Percentiles rank a stretch among this genome's conserved stretches.
Conservation (phyloP, 345 rosid genomes). For the Ceriops zippeliana region DNA sequence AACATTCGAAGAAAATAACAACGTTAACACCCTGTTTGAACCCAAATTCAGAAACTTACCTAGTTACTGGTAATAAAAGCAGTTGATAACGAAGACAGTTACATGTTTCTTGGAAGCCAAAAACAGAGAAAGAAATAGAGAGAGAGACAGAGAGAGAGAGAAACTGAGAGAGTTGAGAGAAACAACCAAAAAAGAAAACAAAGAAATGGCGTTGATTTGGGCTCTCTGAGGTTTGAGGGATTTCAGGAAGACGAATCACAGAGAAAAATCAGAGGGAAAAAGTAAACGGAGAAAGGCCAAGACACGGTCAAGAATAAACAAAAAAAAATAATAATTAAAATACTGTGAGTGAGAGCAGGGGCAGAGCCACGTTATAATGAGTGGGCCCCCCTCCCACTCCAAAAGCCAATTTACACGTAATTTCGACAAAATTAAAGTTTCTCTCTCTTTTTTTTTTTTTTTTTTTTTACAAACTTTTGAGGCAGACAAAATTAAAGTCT, state of each 20-base stretch:
- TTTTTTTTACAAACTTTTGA: too few relatives aligned
- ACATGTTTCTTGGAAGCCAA: conserved; percentile 8
- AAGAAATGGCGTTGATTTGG: not conserved
- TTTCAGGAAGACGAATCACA: not conserved
- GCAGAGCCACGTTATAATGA: too few relatives aligned
- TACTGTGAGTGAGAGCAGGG: too few relatives aligned
- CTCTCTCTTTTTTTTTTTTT: too few relatives aligned
- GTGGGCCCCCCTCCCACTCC: too few relatives aligned
- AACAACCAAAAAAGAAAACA: not conserved
- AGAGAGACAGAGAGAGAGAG: not conserved
- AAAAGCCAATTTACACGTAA: too few relatives aligned
- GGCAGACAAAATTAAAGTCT: too few relatives aligned
- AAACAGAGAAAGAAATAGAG: not conserved
- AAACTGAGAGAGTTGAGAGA: conserved; percentile 3
- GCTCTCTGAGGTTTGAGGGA: not conserved
- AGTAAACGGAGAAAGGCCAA: not conserved
- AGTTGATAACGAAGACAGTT: conserved; percentile 13
- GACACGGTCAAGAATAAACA: not conserved
- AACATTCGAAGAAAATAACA: conserved; percentile 5
- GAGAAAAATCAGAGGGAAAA: not conserved
- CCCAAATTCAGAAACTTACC: not conserved
- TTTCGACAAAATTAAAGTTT: too few relatives aligned
- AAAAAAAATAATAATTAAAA: too few relatives aligned
- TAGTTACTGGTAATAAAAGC: not conserved
- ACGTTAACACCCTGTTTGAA: not conserved